These are phyloP conservation scores for Candida orba DNA, from an alignment of 805 yeast species.

Conservation along the genomic window DNA sequence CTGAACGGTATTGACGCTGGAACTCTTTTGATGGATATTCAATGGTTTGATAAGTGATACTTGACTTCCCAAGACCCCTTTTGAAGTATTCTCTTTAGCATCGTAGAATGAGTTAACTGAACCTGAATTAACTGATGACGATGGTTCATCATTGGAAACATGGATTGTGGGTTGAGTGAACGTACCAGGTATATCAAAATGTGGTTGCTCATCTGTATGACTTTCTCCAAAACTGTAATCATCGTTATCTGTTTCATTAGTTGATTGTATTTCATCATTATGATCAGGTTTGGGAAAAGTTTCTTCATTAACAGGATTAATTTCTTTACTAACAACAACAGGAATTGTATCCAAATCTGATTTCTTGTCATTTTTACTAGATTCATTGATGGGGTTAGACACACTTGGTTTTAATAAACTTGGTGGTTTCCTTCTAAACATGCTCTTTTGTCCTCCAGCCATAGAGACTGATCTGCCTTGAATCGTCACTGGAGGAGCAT, in stretches of 20 bases:
- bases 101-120: constrained; percentile 4
- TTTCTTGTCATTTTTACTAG: too few relatives aligned
- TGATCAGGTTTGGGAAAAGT: background rate
- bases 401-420: background rate
- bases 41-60: constrained; percentile 15
- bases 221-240: background rate
- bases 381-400: background rate
- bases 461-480: constrained; percentile 21
- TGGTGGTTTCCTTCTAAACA: constrained; percentile 10
- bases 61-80: background rate
- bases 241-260: background rate
- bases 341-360: background rate
- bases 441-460: constrained; percentile 2
- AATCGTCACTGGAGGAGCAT: constrained; percentile 23
- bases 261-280: background rate
- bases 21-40: constrained; percentile 15
- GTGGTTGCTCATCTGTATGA: background rate
- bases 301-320: too few relatives aligned
- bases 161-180: background rate
- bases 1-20: too few relatives aligned
- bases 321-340: too few relatives aligned
- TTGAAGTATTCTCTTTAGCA: constrained; percentile 1
- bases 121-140: too few relatives aligned
- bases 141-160: background rate
- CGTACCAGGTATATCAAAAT: background rate